Conservation (phyloP, 2,329 filamentous ascomycete species). For the Trichoderma sp. region DNA sequence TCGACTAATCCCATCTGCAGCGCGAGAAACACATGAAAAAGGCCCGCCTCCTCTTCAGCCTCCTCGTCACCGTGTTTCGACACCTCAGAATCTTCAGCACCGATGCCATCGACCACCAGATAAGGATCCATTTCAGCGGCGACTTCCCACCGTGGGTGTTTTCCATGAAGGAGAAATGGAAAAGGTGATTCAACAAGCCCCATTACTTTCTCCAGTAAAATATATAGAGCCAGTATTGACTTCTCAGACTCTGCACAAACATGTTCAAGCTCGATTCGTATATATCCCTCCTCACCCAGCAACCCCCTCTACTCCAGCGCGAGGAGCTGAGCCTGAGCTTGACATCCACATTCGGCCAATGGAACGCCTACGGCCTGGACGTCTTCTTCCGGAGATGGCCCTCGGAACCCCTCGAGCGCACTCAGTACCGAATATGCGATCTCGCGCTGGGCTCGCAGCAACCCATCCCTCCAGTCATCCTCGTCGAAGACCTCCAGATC, state of each 20-base stretch:
- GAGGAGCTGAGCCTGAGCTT: slow-evolving; percentile 45
- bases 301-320: slow-evolving; percentile 39
- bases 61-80: slow-evolving; percentile 41
- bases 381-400: slow-evolving; percentile 42
- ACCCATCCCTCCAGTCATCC: slow-evolving; percentile 35
- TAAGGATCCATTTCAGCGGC: slow-evolving; percentile 42
- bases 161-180: slow-evolving; percentile 40
- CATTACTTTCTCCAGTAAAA: background rate
- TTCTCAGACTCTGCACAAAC: slow-evolving; percentile 39
- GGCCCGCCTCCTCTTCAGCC: slow-evolving; percentile 41
- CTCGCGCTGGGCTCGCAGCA: slow-evolving; percentile 37
- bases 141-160: slow-evolving; percentile 44
- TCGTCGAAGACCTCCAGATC: slow-evolving; percentile 43
- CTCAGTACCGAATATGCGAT: slow-evolving; percentile 38
- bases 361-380: slow-evolving; percentile 44
- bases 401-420: slow-evolving; percentile 40
- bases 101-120: slow-evolving; percentile 42
- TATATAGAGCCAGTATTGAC: background rate
- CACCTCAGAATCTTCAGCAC: slow-evolving; percentile 43
- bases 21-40: slow-evolving; percentile 39
- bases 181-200: slow-evolving; percentile 36
- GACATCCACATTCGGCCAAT: slow-evolving; percentile 41
- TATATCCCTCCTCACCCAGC: slow-evolving; percentile 39
- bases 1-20: slow-evolving; percentile 32
- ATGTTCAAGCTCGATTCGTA: slow-evolving; percentile 47